Base-by-base conservation (phyloP, 1,284 basidiomycete species). In the Apiotrichum porosum region DNA sequence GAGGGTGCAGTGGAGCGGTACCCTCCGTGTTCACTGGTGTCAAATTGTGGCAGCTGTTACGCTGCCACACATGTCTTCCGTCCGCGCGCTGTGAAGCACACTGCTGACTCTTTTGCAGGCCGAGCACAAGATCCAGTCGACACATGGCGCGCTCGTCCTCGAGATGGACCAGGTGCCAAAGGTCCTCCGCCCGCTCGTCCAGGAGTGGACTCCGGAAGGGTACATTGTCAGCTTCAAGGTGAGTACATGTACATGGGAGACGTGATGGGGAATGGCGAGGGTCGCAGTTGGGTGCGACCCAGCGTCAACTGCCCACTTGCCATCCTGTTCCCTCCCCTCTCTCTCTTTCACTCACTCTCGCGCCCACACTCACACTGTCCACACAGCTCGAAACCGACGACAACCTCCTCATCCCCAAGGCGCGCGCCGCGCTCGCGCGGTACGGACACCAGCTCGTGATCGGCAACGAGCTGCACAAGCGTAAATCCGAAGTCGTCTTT, bases 81-180 rank as follows among this genome's bases (percentile, higher is more conserved):
- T 28, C 26, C 26, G 8, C 26, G n/a, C n/a, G n/a, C n/a, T n/a
- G n/a, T n/a, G n/a, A n/a, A n/a, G n/a, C n/a, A 28, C 26, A 12
- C 6, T 12, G 26, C 26, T 28, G 26, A 28, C 26, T 28, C 26
- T 6, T 28, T 12, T 28, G 12, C 63, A 95, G 90, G 87, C 90
- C 2, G 89, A 92, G 74, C 94, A 98, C 77, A 98, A 98, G 76
- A 97, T 98, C 37, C 94, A 98, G 69, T 95, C 90, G 0, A 87
- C 87, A 18, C 92, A 94, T 68, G 91, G 91, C 3, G 92, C 86
- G 56, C 75, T 98, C 30, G 81, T 84, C 35, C 87, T 98, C 54
- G 91, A 97, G 70, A 97, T 98, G 93, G 94, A 98, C 69, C 92
- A 97, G 71, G 93, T 97, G 1, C 94, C 95, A 9, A 98, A 98